phyloP scores from a whole-genome alignment of 345 rosid genomes.

The Crucihimalaya himalaica region DNA sequence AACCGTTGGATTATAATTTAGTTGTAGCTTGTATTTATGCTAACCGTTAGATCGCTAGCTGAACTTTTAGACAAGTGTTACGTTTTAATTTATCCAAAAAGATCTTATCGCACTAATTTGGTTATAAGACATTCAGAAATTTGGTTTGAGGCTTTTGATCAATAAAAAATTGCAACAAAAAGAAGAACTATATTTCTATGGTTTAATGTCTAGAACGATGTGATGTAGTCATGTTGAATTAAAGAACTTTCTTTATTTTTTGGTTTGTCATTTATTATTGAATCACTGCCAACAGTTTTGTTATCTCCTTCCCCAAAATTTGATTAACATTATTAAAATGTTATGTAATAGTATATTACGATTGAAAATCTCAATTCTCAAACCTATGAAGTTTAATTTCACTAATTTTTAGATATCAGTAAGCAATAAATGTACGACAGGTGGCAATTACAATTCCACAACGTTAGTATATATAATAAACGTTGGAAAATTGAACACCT shows the following conservation, averaged over 20 bases:
- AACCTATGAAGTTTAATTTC: neutral
- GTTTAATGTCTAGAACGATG: too few relatives aligned
- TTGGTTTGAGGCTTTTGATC: neutral
- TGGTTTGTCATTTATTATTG: too few relatives aligned
- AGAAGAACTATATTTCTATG: too few relatives aligned
- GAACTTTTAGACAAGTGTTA: neutral
- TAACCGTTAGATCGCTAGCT: neutral
- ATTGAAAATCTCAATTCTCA: too few relatives aligned
- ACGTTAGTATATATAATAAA: neutral
- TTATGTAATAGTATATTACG: too few relatives aligned
- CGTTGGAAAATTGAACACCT: slow-evolving; percentile 10
- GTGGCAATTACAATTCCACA: neutral
- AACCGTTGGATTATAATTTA: slow-evolving; percentile 27
- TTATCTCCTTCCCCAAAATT: too few relatives aligned
- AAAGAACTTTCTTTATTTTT: too few relatives aligned
- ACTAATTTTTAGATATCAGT: neutral
- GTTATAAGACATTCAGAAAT: neutral
- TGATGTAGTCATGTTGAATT: too few relatives aligned
- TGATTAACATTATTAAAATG: neutral
- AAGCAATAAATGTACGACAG: neutral
- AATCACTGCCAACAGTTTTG: too few relatives aligned
- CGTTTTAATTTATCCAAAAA: neutral
- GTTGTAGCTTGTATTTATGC: neutral
- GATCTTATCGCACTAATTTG: neutral
- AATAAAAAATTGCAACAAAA: too few relatives aligned